Evolutionary conservation across 177 flowering plant species (phyloP).

Genomic region (Telopea speciosissima): DNA sequence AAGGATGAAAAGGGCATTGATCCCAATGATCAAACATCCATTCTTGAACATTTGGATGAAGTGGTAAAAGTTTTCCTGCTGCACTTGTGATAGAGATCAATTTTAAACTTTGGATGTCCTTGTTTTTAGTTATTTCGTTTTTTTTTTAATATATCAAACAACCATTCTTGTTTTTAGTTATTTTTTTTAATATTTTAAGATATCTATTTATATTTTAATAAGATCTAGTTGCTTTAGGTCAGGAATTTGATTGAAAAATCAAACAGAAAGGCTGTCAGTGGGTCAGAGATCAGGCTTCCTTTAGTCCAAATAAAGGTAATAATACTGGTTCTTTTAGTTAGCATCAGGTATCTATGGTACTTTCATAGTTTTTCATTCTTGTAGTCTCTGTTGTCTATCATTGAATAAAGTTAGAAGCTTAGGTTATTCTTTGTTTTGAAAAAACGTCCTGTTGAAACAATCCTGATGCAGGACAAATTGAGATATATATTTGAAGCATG

Average conservation of each 20-base stretch:
- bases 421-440: no score
- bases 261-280: slow-evolving; percentile 30
- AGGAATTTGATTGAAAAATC: slow-evolving; percentile 68
- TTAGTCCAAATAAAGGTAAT: slow-evolving; percentile 79
- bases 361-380: no score
- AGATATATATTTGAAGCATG: no score
- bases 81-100: slow-evolving; percentile 2
- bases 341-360: no score
- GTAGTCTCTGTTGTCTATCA: no score
- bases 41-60: slow-evolving; percentile 90
- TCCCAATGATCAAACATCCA: slow-evolving; percentile 81
- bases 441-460: no score
- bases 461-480: no score
- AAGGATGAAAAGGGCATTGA: slow-evolving; percentile 88
- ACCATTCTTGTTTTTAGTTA: no score
- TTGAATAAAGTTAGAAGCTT: no score
- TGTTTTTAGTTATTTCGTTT: slow-evolving; percentile 4
- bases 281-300: slow-evolving; percentile 74
- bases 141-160: no score
- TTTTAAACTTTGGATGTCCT: background rate
- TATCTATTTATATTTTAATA: slow-evolving; percentile 6
- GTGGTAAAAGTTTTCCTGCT: slow-evolving; percentile 44
- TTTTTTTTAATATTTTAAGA: background rate
- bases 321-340: no score
- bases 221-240: slow-evolving; percentile 44